Percentiles rank a stretch among this genome's conserved stretches.
Conservation (phyloP, 202 grass and related monocot species). For the Panicum virgatum region DNA sequence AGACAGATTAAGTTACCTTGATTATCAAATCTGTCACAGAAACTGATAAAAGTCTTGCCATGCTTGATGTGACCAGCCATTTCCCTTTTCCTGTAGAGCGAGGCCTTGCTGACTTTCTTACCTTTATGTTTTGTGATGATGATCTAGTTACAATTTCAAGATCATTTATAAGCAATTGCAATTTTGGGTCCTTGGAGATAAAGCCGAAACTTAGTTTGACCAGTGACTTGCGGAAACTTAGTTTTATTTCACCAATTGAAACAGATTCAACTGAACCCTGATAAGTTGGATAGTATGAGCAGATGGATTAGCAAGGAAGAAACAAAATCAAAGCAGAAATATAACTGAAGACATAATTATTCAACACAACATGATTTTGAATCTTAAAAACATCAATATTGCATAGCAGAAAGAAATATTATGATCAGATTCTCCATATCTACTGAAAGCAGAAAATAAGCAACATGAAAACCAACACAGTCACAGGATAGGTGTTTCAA, state of each 20-base stretch:
- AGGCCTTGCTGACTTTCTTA: conserved; percentile 54
- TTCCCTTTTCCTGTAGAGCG: conserved; percentile 87
- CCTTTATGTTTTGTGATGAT: conserved; percentile 56
- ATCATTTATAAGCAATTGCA: conserved; percentile 90
- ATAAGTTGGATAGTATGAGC: conserved; percentile 27
- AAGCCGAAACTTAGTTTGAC: conserved; percentile 76
- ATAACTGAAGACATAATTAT: conserved; percentile 14
- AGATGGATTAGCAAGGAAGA: conserved; percentile 21
- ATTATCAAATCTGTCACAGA: conserved; percentile 77
- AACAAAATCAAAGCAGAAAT: conserved; percentile 25
- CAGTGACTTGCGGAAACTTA: conserved; percentile 86
- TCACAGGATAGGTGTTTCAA: neutral
- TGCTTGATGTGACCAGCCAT: conserved; percentile 80
- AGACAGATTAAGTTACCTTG: conserved; percentile 64
- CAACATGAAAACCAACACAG: neutral
- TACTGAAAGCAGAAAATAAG: conserved; percentile 5
- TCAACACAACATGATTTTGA: conserved; percentile 30
- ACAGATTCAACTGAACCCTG: conserved; percentile 90
- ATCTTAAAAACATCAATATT: conserved; percentile 8
- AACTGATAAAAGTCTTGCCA: conserved; percentile 82
- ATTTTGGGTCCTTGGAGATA: conserved; percentile 84
- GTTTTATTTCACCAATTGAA: conserved; percentile 93
- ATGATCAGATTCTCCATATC: neutral
- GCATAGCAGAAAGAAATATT: conserved; percentile 21
- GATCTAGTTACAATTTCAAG: conserved; percentile 80